Evolutionary conservation across 305 asterid species (phyloP), one percentile per base, ranked within the genome.

Genomic region (Solanum chacoense): DNA sequence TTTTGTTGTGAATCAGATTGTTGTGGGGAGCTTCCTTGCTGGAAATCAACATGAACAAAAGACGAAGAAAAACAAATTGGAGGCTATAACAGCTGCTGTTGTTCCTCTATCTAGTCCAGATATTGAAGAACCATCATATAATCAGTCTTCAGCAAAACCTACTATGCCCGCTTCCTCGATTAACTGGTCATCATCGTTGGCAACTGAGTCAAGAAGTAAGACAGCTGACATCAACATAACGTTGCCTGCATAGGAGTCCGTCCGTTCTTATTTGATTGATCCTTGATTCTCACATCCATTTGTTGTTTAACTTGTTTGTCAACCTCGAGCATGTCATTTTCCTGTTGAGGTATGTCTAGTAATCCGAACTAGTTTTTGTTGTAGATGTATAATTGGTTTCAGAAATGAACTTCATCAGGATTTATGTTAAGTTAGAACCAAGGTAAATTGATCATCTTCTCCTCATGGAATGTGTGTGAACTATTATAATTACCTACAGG

Each of bases 11-110:
- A 87, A 86, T 74, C 87, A 96, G 98, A 95, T 96, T 74, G 96
- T 96, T 20, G 93, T 96, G 0, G 98, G 98, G 50, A 96, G 98
- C 89, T 96, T 96, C 89, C 91, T 95, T 12, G 97, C 95, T 2
- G 98, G 94, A 14, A 92, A 93, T 90, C 97, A 96, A 84, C 93
- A 87, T 1, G 97, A 94, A 87, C 96, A 92, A 90, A 95, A 91
- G 88, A 88, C 93, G 8, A 95, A 96, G 93, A 94, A 95, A 71
- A 93, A 89, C 14, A 95, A 93, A 87, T 79, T 91, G 1, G 95
- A 93, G 42, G 81, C 92, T 0, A 77, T 92, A 85, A 81, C 90
- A 18, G 67, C 92, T 69, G 88, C 94, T 45, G 91, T 90, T 77
- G 91, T 91, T 77, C 95, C 95, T 55, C 75, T 94, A 40, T 88